Base-by-base conservation (phyloP, 2,329 filamentous ascomycete genomes). In the Fusarium sp. region DNA sequence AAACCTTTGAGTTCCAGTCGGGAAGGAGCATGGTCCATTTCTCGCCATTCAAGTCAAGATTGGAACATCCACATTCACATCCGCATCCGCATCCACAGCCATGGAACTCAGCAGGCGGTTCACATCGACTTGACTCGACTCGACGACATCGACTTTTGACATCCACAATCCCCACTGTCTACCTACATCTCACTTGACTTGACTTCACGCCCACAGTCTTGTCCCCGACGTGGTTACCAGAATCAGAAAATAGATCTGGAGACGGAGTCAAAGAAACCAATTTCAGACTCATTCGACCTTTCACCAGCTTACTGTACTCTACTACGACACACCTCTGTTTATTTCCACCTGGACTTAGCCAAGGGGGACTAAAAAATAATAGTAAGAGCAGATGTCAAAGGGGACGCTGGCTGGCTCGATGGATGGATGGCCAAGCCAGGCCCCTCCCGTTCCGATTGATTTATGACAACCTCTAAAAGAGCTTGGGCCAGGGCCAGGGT, bases 11-110 rank as follows among this genome's bases (percentile, higher is more conserved):
- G 67, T 62, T 70, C 67, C 67, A 70, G 63, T 57, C 57, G 51
- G 67, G 67, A 70, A 70, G 67, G 67, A 70, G 67, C 64, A 65
- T 49, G 59, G 59, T 50, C 67, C 59, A 62, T 63, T 69, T 57
- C 51, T 62, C 50, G 49, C 57, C 47, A 59, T 70, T 57, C 49
- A 45, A 31, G 42, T 57, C 49, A 45, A 31, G 42, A 45, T 28
- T 45, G 42, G 42, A 31, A 51, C 9, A 28, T 23, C 23, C 23
- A 23, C 23, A n/a, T n/a, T n/a, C n/a, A n/a, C n/a, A 20, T 20
- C 20, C 30, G 54, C 42, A 62, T 62, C 56, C 52, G 52, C 60
- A 65, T 64, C 34, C 42, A 41, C 38, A 41, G 38, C 16, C 20
- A 23, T 26, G 38, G 38, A 41, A 41, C 38, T 41, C 38, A 41